These are phyloP conservation scores for Fusarium guadeloupense DNA, from an alignment of 2,329 filamentous ascomycete genomes.

Conservation along the genomic window DNA sequence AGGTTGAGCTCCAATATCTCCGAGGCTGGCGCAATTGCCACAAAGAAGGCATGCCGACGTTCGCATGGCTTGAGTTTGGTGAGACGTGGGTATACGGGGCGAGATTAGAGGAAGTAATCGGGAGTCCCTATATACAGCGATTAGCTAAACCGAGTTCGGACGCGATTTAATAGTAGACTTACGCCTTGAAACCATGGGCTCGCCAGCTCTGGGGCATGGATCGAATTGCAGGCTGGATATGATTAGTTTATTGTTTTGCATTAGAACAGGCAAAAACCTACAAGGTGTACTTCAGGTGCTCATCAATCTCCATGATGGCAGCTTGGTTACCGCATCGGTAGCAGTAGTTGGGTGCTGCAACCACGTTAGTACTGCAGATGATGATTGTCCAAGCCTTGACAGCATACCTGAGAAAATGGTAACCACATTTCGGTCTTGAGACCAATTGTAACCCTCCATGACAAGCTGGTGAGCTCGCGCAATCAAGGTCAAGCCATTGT, in stretches of 20 bases:
- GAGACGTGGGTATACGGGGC: slow-evolving; percentile 42
- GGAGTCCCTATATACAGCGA: slow-evolving; percentile 70
- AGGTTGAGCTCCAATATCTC: slow-evolving; percentile 36
- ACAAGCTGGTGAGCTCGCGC: slow-evolving; percentile 97
- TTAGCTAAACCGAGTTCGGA: slow-evolving; percentile 21
- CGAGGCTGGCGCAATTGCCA: slow-evolving; percentile 25
- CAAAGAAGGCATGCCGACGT: slow-evolving; percentile 25
- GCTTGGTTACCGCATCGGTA: slow-evolving; percentile 99
- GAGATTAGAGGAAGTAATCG: slow-evolving; percentile 93
- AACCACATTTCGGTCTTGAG: slow-evolving; percentile 96
- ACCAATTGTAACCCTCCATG: slow-evolving; percentile 99
- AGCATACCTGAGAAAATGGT: slow-evolving; percentile 92
- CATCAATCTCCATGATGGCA: slow-evolving; percentile 99
- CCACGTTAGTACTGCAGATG: slow-evolving; percentile 5
- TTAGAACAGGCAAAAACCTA: slow-evolving; percentile 62
- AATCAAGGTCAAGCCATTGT: slow-evolving; percentile 95
- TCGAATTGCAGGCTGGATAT: slow-evolving; percentile 91
- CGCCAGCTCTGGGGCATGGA: slow-evolving; percentile 94
- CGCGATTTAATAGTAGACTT: slow-evolving; percentile 47
- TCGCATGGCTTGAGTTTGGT: slow-evolving; percentile 35
- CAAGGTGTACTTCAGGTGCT: slow-evolving; percentile 99
- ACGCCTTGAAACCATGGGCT: slow-evolving; percentile 98
- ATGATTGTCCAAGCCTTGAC: background rate
- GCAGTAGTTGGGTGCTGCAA: slow-evolving; percentile 86
- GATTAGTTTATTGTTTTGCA: slow-evolving; percentile 39